These are phyloP conservation scores for Beverwykella pulmonaria DNA, from an alignment of 495 filamentous ascomycete genomes.

Conservation along the genomic window DNA sequence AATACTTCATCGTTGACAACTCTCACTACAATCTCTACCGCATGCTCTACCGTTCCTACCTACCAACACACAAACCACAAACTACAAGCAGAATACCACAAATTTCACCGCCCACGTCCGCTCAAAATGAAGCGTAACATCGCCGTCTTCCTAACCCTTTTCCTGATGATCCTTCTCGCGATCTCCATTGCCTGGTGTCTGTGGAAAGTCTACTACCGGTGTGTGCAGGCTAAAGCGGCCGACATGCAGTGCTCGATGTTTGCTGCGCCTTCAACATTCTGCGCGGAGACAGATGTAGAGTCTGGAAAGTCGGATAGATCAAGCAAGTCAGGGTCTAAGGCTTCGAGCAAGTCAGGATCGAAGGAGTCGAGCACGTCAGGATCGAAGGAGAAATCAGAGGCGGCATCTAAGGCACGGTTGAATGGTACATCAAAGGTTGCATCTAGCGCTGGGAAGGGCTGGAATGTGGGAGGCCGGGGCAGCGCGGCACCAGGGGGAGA, in stretches of 20 bases:
- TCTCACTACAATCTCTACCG: background rate
- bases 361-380: background rate
- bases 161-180: constrained; percentile 1
- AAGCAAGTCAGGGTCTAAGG: background rate
- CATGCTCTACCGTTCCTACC: no score
- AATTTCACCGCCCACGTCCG: background rate
- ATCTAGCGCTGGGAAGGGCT: no score
- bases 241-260: background rate
- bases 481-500: background rate
- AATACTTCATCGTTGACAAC: background rate
- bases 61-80: no score
- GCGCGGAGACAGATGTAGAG: background rate
- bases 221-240: background rate
- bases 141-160: constrained; percentile 13
- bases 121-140: constrained; percentile 5
- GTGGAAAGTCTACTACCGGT: background rate
- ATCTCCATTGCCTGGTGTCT: constrained; percentile 6
- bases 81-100: background rate
- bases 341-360: background rate
- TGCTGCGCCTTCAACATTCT: background rate
- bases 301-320: background rate
- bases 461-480: no score
- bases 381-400: background rate
- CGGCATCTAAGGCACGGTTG: background rate
- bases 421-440: background rate